Conservation (phyloP, 331 rosid genomes). For the Arachis monticola region DNA sequence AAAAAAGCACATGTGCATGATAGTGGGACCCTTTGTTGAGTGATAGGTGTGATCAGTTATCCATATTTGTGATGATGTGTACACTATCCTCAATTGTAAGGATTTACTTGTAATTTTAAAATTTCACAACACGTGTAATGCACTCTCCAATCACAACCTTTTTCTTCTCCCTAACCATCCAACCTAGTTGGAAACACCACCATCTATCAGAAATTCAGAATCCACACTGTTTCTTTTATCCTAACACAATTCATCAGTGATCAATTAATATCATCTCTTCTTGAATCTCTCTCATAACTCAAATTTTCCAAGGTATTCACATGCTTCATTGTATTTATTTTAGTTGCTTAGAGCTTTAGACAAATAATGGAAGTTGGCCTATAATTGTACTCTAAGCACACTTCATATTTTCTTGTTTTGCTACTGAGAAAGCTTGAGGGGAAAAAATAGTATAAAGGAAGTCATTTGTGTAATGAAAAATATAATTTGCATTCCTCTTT, state of each 20-base stretch:
- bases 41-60: constrained; percentile 7
- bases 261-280: background rate
- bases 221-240: background rate
- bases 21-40: background rate
- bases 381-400: background rate
- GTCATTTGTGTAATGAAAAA: background rate
- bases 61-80: constrained; percentile 17
- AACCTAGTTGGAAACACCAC: background rate
- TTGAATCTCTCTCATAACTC: background rate
- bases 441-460: background rate
- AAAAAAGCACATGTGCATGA: too few relatives aligned
- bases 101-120: background rate
- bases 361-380: background rate
- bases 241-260: background rate
- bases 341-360: background rate
- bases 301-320: constrained; percentile 1
- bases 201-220: background rate
- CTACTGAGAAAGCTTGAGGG: background rate
- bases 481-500: background rate
- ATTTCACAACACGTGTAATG: background rate
- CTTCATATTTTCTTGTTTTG: background rate
- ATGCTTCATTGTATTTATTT: background rate
- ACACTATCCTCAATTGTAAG: background rate
- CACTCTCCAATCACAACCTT: background rate
- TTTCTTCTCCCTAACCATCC: background rate